phyloP scores from a whole-genome alignment of 1,139 yeast species.

The Magnusiomyces suaveolens region DNA sequence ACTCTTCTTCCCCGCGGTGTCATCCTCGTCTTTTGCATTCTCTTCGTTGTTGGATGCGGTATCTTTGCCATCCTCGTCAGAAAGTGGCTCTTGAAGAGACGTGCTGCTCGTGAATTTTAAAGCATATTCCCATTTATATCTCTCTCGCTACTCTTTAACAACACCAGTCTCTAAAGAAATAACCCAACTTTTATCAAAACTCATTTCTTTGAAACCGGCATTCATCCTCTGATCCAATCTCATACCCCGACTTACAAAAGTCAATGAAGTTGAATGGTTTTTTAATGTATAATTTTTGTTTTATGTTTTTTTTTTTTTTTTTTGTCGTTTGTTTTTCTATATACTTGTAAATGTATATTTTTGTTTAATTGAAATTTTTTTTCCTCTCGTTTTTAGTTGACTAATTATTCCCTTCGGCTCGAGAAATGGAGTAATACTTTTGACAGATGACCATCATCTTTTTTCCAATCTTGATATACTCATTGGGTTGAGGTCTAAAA shows the following conservation, averaged over 20 bases:
- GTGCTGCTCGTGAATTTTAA: slow-evolving; percentile 4
- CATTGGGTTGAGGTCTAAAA: too few relatives aligned
- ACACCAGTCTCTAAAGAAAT: not conserved
- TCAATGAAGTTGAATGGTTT: too few relatives aligned
- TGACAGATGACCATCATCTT: not conserved
- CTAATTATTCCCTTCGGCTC: too few relatives aligned
- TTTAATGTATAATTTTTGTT: not conserved
- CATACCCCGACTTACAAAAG: too few relatives aligned
- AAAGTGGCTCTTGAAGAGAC: slow-evolving; percentile 4
- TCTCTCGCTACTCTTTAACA: not conserved
- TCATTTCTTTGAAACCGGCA: too few relatives aligned
- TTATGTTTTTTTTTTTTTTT: not conserved
- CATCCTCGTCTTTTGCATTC: slow-evolving; percentile 42
- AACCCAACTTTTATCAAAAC: not conserved
- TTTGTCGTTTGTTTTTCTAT: too few relatives aligned
- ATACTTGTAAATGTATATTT: too few relatives aligned
- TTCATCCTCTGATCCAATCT: too few relatives aligned
- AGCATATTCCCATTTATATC: not conserved
- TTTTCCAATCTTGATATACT: too few relatives aligned
- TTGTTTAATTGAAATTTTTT: too few relatives aligned
- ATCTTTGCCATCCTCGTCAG: not conserved
- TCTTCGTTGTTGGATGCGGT: slow-evolving; percentile 28
- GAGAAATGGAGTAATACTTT: too few relatives aligned
- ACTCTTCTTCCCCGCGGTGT: slow-evolving; percentile 46
- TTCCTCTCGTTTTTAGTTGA: not conserved